Conservation (phyloP, 1,284 basidiomycete species). For the Cryptococcus sp. region DNA sequence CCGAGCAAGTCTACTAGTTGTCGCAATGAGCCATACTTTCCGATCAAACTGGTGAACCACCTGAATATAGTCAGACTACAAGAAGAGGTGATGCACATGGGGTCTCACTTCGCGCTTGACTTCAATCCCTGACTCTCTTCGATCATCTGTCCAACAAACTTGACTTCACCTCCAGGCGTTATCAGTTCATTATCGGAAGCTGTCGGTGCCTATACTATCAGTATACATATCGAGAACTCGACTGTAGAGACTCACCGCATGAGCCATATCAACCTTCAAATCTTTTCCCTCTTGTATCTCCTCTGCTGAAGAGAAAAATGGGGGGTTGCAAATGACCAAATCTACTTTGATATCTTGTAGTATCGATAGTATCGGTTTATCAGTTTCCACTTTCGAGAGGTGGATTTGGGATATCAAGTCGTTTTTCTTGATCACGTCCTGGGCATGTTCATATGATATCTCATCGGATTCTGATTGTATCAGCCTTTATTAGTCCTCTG, state of each 20-base stretch:
- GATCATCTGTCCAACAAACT: conserved; percentile 74
- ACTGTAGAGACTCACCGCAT: conserved; percentile 52
- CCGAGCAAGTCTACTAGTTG: conserved; percentile 60
- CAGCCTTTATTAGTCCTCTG: too few relatives aligned
- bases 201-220: conserved; percentile 62
- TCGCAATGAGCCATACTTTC: conserved; percentile 70
- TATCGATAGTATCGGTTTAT: conserved; percentile 55
- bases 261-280: conserved; percentile 60
- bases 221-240: not conserved
- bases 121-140: conserved; percentile 59
- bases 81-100: not conserved
- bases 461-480: conserved; percentile 62
- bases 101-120: conserved; percentile 48
- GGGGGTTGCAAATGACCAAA: conserved; percentile 92
- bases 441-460: conserved; percentile 56
- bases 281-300: conserved; percentile 63
- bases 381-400: conserved; percentile 48
- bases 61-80: conserved; percentile 44
- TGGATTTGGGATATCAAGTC: conserved; percentile 50
- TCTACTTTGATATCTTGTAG: conserved; percentile 51
- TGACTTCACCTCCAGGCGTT: conserved; percentile 73
- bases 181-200: conserved; percentile 82
- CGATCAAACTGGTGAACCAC: conserved; percentile 90
- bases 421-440: conserved; percentile 57
- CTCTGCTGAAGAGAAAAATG: conserved; percentile 71